Base-by-base conservation (phyloP, 225 moss, liverwort and hornwort species). In the Antitrichia curtipendula region DNA sequence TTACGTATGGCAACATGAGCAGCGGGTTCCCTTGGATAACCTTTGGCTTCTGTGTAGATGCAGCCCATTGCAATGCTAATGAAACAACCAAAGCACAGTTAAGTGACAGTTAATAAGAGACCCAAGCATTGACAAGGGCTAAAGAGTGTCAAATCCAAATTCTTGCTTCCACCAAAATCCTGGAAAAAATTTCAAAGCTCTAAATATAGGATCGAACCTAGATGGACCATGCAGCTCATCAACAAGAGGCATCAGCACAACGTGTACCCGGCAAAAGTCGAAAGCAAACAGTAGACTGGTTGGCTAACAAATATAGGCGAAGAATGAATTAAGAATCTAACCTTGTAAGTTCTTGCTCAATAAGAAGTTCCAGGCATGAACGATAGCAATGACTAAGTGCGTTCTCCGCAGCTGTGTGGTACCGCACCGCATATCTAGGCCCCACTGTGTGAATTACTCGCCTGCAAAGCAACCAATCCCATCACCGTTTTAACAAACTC, bases 381-480 rank as follows among this genome's bases (percentile, higher is more conserved):
- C 97, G 96, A 91, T 99, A 99, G 92, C 99, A 99, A 92, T 99
- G 99, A 87, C 99, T 99, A 22, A 99, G 91, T 64, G 99, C 99
- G 81, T 99, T 99, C 85, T 99, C 99, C 50, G 99, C 99, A 86
- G 99, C 99, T 86, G 99, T 99, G 78, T 99, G 99, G 71, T 97
- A 99, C 75, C 96, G 96, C 34, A 91, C 87, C 47, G 99, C 95
- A 92, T 99, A 99, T 95, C 96, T 96, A 86, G 99, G 99, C 74
- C 99, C 99, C 76, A 99, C 97, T 53, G 99, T 99, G 72, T 99
- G 99, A 87, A 99, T 95, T 57, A 99, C 92, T 66, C 99, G 97
- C 96, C 99, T 99, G 93, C 88, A 92, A 69, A 91, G 74, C 36
- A 86, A 85, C 49, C 86, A 83, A 88, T 36, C 71, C 81, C 78